phyloP scores from a whole-genome alignment of 495 filamentous ascomycete genomes.

The Parmelia sp. region DNA sequence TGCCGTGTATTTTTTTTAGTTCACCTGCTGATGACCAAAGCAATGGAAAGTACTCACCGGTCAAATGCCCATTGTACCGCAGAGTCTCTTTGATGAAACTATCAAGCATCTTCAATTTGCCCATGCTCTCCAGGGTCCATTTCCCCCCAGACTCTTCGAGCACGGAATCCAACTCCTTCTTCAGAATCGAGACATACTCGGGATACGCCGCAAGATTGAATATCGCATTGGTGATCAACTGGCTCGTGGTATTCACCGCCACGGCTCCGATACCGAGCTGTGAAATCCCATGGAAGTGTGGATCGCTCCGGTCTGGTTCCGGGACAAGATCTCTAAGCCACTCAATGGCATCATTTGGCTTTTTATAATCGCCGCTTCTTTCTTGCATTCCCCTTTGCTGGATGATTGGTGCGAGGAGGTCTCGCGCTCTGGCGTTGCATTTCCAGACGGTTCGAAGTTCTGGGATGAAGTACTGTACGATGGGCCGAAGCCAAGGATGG shows the following conservation, averaged over 20 bases:
- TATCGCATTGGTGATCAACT: neutral
- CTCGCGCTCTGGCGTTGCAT: neutral
- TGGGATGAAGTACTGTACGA: neutral
- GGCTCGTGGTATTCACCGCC: slow-evolving; percentile 8
- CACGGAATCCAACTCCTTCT: slow-evolving; percentile 29
- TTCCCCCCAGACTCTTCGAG: slow-evolving; percentile 26
- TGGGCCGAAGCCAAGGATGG: neutral
- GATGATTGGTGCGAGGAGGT: neutral
- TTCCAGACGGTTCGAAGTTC: neutral
- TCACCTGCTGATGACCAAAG: neutral
- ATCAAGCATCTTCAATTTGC: slow-evolving; percentile 26
- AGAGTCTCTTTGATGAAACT: slow-evolving; percentile 38
- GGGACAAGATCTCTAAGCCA: neutral
- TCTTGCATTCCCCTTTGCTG: neutral
- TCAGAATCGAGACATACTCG: slow-evolving; percentile 31
- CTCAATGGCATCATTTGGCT: neutral
- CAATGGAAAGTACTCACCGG: neutral
- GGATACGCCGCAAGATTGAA: slow-evolving; percentile 31
- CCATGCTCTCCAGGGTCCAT: slow-evolving; percentile 18
- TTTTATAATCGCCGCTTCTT: neutral
- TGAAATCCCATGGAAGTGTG: neutral
- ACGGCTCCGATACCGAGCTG: neutral
- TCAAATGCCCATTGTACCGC: slow-evolving; percentile 23
- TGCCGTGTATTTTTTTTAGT: neutral
- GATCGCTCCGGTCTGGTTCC: neutral